Evolutionary conservation across 2,329 filamentous ascomycete species (phyloP).

Genomic region (Apiospora koreana): DNA sequence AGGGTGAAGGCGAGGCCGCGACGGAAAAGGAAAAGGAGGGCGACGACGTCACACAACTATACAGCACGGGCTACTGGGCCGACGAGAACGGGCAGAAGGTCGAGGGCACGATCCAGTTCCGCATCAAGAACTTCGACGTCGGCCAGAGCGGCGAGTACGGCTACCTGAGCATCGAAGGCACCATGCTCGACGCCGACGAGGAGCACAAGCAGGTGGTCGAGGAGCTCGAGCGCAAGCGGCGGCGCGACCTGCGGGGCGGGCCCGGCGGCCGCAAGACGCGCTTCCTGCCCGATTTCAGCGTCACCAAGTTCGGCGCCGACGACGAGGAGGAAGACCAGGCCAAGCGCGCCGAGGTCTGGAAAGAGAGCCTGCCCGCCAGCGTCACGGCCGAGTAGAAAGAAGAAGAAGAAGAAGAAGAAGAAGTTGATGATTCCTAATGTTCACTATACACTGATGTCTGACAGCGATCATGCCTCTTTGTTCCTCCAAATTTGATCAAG

Average conservation of each 20-base stretch:
- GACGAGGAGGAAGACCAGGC: constrained; percentile 45
- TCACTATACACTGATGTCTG: not conserved
- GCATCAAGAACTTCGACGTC: constrained; percentile 83
- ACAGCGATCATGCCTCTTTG: not conserved
- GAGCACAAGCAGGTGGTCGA: constrained; percentile 62
- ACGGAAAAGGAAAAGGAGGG: constrained; percentile 43
- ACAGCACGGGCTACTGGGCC: constrained; percentile 71
- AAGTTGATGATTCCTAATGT: not conserved
- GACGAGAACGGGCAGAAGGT: constrained; percentile 71
- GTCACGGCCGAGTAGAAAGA: constrained; percentile 19
- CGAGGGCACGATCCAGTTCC: constrained; percentile 71
- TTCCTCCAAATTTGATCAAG: not conserved
- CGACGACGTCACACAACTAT: constrained; percentile 54
- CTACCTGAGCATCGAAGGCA: constrained; percentile 84
- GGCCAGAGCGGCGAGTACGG: constrained; percentile 73
- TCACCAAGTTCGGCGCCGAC: constrained; percentile 55
- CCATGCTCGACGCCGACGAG: constrained; percentile 71
- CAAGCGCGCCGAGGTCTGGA: constrained; percentile 34
- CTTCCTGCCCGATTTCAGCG: constrained; percentile 52
- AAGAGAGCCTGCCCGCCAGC: constrained; percentile 32
- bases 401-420: not conserved
- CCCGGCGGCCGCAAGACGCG: constrained; percentile 29
- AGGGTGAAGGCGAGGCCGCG: constrained; percentile 17
- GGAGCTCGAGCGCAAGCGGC: constrained; percentile 45
- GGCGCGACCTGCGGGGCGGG: constrained; percentile 37